Evolutionary conservation across 768 basidiomycete genomes (phyloP).

Genomic region (Lentinula aciculospora): DNA sequence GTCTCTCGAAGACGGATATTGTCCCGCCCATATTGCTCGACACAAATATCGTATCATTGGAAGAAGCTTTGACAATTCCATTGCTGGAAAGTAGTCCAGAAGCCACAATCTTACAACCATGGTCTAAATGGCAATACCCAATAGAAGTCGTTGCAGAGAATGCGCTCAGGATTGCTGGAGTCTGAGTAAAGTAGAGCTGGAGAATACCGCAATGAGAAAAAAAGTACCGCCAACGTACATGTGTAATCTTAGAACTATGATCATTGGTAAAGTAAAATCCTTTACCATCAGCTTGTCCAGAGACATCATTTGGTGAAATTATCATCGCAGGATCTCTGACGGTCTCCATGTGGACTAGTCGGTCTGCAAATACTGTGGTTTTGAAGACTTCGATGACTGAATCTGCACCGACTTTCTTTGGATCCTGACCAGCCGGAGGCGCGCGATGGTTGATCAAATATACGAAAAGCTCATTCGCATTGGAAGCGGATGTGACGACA

Average conservation of each 20-base stretch:
- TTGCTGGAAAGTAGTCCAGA: constrained; percentile 46
- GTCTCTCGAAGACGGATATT: constrained; percentile 50
- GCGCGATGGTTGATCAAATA: constrained; percentile 71
- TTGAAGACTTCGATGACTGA: constrained; percentile 69
- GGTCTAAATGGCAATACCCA: constrained; percentile 56
- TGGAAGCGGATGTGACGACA: constrained; percentile 45
- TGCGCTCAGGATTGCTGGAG: constrained; percentile 16
- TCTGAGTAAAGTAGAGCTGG: constrained; percentile 6
- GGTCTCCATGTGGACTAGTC: constrained; percentile 50
- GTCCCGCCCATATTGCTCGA: constrained; percentile 37
- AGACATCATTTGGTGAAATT: constrained; percentile 65
- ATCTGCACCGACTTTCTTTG: constrained; percentile 54
- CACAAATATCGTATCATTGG: constrained; percentile 54
- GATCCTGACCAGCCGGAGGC: constrained; percentile 33
- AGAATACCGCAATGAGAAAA: neutral
- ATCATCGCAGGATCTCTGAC: constrained; percentile 45
- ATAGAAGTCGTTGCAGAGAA: constrained; percentile 40
- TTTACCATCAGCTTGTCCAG: constrained; percentile 56
- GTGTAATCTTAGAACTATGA: constrained; percentile 44
- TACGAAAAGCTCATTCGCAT: constrained; percentile 48
- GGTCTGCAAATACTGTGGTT: constrained; percentile 36
- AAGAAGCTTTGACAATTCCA: constrained; percentile 48
- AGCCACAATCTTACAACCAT: constrained; percentile 58
- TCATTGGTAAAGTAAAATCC: constrained; percentile 73
- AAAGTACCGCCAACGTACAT: constrained; percentile 29